Evolutionary conservation across 331 rosid species (phyloP), one percentile per base, ranked within the genome.

Genomic region (Acacia pycnantha): DNA sequence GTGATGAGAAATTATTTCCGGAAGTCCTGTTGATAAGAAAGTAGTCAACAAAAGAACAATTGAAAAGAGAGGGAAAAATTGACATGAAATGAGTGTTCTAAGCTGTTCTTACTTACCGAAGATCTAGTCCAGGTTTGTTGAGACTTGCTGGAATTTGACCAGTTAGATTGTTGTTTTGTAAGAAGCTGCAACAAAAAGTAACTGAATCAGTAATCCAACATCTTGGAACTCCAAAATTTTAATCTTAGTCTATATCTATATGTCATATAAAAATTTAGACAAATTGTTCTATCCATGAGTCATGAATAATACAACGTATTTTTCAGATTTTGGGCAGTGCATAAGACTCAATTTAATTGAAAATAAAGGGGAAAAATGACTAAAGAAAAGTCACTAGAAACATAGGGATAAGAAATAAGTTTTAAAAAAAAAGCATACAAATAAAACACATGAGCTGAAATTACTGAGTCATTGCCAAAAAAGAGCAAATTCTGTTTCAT

Each of bases 111-210:
- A 56, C 81, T 78, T 90, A 92, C 99, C 91, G 92, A 76, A 94
- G 77, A 56, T 62, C 40, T 79, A 94, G 74, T 64, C 90, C 91
- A 19, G 92, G 74, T 76, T 89, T 94, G 74, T 12, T 19, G 70
- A 94, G 97, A 83, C 83, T 90, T 77, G 71, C 59, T 1, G 99
- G 99, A 90, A 94, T 82, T 77, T 85, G 88, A 84, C 99, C 98
- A 2, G 97, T 91, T 83, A 96, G 81, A 82, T 89, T 87, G 82
- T 96, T 96, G 86, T 94, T 96, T 61, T 96, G 96, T 79, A 96
- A 82, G 84, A 89, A 92, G 59, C 99, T 96, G 94, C 59, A 70
- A 77, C 15, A 22, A 78, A 70, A 77, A 29, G 74, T 67, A 80
- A 73, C n/a, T 35, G 43, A 61, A 89, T 84, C 82, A 83, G 83